Conservation (phyloP, 1,284 basidiomycete species). For the Boletus smithii region DNA sequence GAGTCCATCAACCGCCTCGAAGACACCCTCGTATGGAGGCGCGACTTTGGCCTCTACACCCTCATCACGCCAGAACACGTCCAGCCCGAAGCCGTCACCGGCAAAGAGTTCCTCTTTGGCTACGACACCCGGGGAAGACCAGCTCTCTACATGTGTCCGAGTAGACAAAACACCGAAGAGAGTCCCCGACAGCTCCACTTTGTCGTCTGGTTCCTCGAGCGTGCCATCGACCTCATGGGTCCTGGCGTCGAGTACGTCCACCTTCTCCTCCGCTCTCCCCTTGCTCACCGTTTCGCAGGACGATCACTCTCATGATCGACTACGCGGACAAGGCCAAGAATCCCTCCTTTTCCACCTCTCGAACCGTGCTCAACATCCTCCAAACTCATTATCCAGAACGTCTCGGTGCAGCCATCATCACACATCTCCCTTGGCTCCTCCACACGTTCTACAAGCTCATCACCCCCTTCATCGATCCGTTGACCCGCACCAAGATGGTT, state of each 20-base stretch:
- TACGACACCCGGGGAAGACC: conserved; percentile 70
- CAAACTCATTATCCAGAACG: conserved; percentile 91
- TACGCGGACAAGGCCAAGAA: conserved; percentile 78
- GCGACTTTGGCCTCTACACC: conserved; percentile 68
- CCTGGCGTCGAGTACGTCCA: conserved; percentile 68
- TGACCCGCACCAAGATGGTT: conserved; percentile 70
- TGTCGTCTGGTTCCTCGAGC: conserved; percentile 72
- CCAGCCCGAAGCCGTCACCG: conserved; percentile 72
- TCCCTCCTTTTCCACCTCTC: conserved; percentile 63
- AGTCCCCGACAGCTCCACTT: conserved; percentile 72
- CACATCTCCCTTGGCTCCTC: conserved; percentile 81
- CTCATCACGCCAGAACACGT: conserved; percentile 54
- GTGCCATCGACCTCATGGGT: conserved; percentile 68
- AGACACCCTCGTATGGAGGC: conserved; percentile 68
- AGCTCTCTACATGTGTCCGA: conserved; percentile 76
- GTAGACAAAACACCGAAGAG: conserved; percentile 81
- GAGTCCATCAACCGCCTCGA: conserved; percentile 62
- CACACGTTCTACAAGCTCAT: conserved; percentile 83
- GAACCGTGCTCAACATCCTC: conserved; percentile 69
- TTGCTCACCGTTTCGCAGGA: conserved; percentile 38
- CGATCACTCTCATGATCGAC: conserved; percentile 76
- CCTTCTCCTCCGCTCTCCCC: too few species aligned
- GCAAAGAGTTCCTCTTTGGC: conserved; percentile 73
- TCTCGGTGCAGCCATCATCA: conserved; percentile 81
- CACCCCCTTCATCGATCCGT: conserved; percentile 74